A percentile compares a stretch with the other conserved stretches of the same genome.
phyloP scores from a whole-genome alignment of 345 rosid species.

The Lepidium sativum region DNA sequence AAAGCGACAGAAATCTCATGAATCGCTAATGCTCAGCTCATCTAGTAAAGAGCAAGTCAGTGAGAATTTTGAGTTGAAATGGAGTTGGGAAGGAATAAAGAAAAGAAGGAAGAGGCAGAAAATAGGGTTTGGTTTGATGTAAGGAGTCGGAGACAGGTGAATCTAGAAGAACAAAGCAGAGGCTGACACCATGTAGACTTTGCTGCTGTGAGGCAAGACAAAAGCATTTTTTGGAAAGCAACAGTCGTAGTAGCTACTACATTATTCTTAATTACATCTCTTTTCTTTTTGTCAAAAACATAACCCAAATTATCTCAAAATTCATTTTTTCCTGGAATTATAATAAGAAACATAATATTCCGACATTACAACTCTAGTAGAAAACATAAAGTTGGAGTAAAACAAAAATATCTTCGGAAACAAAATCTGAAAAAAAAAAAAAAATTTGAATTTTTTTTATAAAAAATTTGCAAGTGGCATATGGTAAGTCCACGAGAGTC shows the following conservation, averaged over 20 bases:
- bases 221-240: conserved; percentile 15
- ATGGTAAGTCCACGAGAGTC: too few relatives aligned
- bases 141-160: background rate
- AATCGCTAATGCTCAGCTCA: background rate
- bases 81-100: background rate
- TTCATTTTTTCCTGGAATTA: too few relatives aligned
- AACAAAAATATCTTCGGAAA: too few relatives aligned
- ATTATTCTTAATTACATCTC: too few relatives aligned
- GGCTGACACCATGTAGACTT: conserved; percentile 44
- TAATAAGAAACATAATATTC: too few relatives aligned
- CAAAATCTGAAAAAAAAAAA: too few relatives aligned
- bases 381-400: too few relatives aligned
- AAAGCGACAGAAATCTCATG: background rate
- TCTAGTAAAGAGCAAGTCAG: background rate
- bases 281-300: too few relatives aligned
- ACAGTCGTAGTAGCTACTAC: background rate
- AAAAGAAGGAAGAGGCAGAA: conserved; percentile 1
- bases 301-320: too few relatives aligned
- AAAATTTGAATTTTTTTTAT: too few relatives aligned
- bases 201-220: conserved; percentile 17
- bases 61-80: conserved; percentile 3
- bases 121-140: conserved; percentile 8
- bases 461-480: too few relatives aligned
- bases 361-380: too few relatives aligned
- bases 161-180: conserved; percentile 27